phyloP scores from a whole-genome alignment of 306 rosid species.

The Malus orientalis region DNA sequence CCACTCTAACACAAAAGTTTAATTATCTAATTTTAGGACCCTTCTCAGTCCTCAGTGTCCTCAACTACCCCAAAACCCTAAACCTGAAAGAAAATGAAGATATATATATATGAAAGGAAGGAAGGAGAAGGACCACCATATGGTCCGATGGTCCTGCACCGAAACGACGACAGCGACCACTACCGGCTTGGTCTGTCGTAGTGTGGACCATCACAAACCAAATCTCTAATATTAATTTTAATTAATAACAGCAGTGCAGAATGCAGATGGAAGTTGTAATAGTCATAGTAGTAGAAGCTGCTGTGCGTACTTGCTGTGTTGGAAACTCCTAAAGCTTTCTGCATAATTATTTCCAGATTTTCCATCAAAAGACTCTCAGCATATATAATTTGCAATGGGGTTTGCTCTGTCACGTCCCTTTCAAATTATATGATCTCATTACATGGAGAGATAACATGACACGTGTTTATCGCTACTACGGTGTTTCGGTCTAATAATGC shows the following conservation, averaged over 20 bases:
- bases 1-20: not conserved
- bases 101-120: not conserved
- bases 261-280: not conserved
- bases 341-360: not conserved
- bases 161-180: not conserved
- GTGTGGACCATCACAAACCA: not conserved
- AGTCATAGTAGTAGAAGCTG: not conserved
- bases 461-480: no score
- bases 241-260: not conserved
- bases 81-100: not conserved
- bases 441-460: no score
- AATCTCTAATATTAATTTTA: not conserved
- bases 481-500: no score
- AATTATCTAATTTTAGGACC: not conserved
- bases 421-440: no score
- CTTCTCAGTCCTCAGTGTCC: not conserved
- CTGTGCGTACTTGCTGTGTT: not conserved
- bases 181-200: not conserved
- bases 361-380: not conserved
- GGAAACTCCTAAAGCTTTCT: not conserved
- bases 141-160: not conserved
- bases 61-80: not conserved
- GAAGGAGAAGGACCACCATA: not conserved
- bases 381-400: not conserved
- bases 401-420: no score